Percentiles rank a stretch among this genome's conserved stretches.
Conservation (phyloP, 108 stramenopile genomes). For the Discostella stelligeroides region DNA sequence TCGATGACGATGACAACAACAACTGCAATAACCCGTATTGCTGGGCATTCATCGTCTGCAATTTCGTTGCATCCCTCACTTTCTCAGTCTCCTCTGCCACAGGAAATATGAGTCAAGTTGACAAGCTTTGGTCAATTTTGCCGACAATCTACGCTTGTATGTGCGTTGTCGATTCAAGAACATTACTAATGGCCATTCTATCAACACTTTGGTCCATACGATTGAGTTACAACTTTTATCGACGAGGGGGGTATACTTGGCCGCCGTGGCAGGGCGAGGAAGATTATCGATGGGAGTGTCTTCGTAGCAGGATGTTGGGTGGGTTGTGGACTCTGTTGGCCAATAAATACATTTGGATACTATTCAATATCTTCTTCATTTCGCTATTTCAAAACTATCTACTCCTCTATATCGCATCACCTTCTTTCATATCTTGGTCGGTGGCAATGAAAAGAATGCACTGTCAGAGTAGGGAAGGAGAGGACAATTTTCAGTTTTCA, state of each 20-base stretch:
- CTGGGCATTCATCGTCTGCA: conserved; percentile 23
- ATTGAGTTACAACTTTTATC: conserved; percentile 75
- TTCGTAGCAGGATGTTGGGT: conserved; percentile 49
- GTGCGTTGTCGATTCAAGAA: conserved; percentile 54
- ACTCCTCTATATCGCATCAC: conserved; percentile 65
- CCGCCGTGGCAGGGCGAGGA: conserved; percentile 72
- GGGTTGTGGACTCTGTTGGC: conserved; percentile 39
- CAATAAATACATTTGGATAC: conserved; percentile 52
- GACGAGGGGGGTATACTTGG: conserved; percentile 74
- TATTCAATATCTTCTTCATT: conserved; percentile 80
- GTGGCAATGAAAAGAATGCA: conserved; percentile 34
- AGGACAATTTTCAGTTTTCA: background rate
- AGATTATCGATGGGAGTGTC: conserved; percentile 78
- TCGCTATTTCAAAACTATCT: conserved; percentile 68
- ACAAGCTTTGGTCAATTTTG: conserved; percentile 74
- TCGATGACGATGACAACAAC: background rate
- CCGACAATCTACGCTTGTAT: conserved; percentile 76
- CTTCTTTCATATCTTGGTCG: conserved; percentile 56
- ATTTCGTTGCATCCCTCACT: conserved; percentile 17
- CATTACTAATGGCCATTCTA: conserved; percentile 61
- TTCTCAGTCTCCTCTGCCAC: conserved; percentile 54
- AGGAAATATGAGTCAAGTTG: conserved; percentile 71
- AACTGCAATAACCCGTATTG: conserved; percentile 34
- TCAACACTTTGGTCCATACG: conserved; percentile 73
- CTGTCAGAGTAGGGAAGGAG: conserved; percentile 18